Base-by-base conservation (phyloP, 1,284 basidiomycete species). In the Sphagnurus paluster region DNA sequence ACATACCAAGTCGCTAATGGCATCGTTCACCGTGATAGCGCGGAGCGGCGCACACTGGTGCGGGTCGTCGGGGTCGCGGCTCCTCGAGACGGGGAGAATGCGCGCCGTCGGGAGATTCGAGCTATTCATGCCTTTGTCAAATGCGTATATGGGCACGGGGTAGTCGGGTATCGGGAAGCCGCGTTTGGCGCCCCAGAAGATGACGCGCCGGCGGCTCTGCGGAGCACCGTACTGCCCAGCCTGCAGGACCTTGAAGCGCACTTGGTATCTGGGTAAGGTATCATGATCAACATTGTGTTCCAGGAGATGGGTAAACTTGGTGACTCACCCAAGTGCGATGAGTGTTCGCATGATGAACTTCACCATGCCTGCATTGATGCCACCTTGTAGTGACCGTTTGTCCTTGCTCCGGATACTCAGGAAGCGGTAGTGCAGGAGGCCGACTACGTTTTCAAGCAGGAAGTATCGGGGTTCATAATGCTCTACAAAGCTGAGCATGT, bases 401-500 rank as follows among this genome's bases (percentile, higher is more conserved):
- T 56, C 54, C 21, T 62, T 52, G 20, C 50, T 46, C 34, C 52
- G 49, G n/a, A 49, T 54, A 13, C 64, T 64, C 52, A 64, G 60
- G 3, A 80, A 62, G 1, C 62, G 69, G 53, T 75, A 72, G 33
- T 62, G 59, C 0, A 86, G 55, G 16, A 89, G 62, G 0, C 86
- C 86, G 17, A 61, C 56, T 3, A 88, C 85, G 60, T 88, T 88
- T 60, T 89, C 86, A 20, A 89, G 67, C 6, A 87, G 69, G 50
- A 88, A 76, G 53, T 81, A 87, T 25, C 64, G 63, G 0, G 85
- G 82, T 26, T 70, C 64, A 53, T 85, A 87, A 48, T 77, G 73
- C 54, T 89, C 86, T n/a, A 84, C 80, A 55, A 76, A 87, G n/a
- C 81, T 80, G 4, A 89, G 65, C 79, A 86, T 85, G 48, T 83